A percentile compares a stretch with the other conserved stretches of the same genome.
Evolutionary conservation across 352 stramenopile genomes (phyloP).

Genomic region (Phytophthora tubulina): DNA sequence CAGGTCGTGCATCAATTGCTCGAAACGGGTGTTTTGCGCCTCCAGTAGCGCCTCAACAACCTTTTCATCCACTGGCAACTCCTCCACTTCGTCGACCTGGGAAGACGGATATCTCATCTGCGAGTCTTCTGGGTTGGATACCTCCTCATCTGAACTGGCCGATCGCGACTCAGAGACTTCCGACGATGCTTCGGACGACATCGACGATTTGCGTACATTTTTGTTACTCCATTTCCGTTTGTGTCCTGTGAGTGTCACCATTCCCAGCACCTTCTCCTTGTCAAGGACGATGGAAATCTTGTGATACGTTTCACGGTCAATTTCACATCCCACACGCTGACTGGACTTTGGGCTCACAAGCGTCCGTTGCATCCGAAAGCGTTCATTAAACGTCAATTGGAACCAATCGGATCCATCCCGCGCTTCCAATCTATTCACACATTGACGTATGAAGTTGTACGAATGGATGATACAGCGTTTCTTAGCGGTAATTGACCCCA

Average conservation of each 20-base stretch:
- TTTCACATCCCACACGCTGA: constrained; percentile 45
- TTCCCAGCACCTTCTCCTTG: constrained; percentile 46
- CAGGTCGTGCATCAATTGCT: constrained; percentile 44
- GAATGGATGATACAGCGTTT: constrained; percentile 48
- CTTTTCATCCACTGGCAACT: constrained; percentile 36
- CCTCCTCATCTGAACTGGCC: constrained; percentile 33
- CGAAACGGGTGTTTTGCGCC: constrained; percentile 42
- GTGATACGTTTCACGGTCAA: constrained; percentile 38
- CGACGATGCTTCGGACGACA: constrained; percentile 39
- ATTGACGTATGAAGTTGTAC: constrained; percentile 50
- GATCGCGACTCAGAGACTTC: constrained; percentile 23
- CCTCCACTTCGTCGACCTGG: constrained; percentile 21
- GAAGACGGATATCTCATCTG: not conserved
- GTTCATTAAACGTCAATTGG: constrained; percentile 38
- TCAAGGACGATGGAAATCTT: constrained; percentile 42
- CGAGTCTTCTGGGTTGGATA: constrained; percentile 31
- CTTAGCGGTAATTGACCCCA: constrained; percentile 50
- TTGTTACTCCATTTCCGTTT: constrained; percentile 45
- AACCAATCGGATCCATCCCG: constrained; percentile 51
- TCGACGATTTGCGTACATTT: constrained; percentile 28
- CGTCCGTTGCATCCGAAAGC: constrained; percentile 42
- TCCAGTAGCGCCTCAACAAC: constrained; percentile 42
- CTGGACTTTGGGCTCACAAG: constrained; percentile 46
- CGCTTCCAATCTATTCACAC: constrained; percentile 33
- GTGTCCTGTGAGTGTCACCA: constrained; percentile 27